A percentile compares a stretch with the other conserved stretches of the same genome.
phyloP scores from a whole-genome alignment of 139 green algal species.

The Chlamydomonas sp. region DNA sequence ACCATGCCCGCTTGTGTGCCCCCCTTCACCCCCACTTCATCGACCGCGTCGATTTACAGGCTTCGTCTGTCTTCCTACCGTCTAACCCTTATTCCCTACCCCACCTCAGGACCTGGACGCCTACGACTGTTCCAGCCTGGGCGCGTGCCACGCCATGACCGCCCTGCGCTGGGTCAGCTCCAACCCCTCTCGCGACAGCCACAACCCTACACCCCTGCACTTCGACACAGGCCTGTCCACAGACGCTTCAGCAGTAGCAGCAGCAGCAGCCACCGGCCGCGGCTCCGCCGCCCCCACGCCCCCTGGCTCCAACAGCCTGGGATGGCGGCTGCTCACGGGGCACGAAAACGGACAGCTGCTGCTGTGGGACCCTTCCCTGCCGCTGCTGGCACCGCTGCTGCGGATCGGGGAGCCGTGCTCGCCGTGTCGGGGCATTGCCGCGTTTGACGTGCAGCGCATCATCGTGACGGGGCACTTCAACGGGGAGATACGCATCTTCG shows the following conservation, averaged over 20 bases:
- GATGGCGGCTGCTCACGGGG: constrained; percentile 58
- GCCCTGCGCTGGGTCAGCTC: constrained; percentile 20
- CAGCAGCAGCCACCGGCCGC: no score
- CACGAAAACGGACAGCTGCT: constrained; percentile 68
- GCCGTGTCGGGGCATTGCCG: constrained; percentile 39
- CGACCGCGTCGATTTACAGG: no score
- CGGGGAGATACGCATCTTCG: constrained; percentile 54
- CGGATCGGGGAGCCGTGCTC: constrained; percentile 44
- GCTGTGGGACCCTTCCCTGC: constrained; percentile 48
- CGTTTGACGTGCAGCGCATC: constrained; percentile 42
- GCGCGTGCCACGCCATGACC: constrained; percentile 45
- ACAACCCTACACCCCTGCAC: not conserved
- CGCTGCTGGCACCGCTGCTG: constrained; percentile 42
- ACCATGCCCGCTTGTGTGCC: no score
- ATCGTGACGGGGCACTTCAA: constrained; percentile 52
- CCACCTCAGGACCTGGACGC: constrained; percentile 42
- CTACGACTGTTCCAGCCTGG: constrained; percentile 40
- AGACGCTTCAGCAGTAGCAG: constrained; percentile 3
- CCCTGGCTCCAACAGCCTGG: not conserved
- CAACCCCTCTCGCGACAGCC: not conserved
- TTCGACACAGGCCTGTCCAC: not conserved
- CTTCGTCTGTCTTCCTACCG: not conserved
- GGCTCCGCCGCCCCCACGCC: not conserved
- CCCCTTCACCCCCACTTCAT: no score
- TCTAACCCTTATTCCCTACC: not conserved